A percentile compares a stretch with the other conserved stretches of the same genome.
Evolutionary conservation across 305 asterid species (phyloP).

Genomic region (Caryopteris hybrid): DNA sequence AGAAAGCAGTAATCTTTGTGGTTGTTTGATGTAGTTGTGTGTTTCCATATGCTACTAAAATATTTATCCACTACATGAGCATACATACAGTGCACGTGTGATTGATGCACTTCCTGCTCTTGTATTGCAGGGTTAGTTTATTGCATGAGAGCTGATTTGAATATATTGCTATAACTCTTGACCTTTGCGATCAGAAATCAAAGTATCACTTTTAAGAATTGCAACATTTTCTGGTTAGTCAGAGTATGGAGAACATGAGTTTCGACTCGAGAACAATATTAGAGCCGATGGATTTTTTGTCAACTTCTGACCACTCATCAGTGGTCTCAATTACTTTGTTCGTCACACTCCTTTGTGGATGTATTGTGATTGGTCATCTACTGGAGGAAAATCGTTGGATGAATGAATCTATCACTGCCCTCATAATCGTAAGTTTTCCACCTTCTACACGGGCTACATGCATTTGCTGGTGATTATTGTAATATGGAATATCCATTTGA

Average conservation of each 20-base stretch:
- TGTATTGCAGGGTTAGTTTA: slow-evolving; percentile 23
- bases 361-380: slow-evolving; percentile 88
- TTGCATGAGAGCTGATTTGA: slow-evolving; percentile 15
- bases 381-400: slow-evolving; percentile 94
- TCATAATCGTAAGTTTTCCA: slow-evolving; percentile 59
- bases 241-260: slow-evolving; percentile 32
- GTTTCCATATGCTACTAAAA: not conserved
- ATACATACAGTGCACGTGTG: not conserved
- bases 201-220: not conserved
- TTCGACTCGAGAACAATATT: slow-evolving; percentile 34
- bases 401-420: slow-evolving; percentile 96
- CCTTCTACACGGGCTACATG: not conserved
- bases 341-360: slow-evolving; percentile 72
- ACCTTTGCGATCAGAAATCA: slow-evolving; percentile 1
- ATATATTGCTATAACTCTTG: not conserved
- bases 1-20: not conserved
- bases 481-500: slow-evolving; percentile 1
- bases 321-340: slow-evolving; percentile 75
- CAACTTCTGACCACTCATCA: slow-evolving; percentile 66
- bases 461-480: slow-evolving; percentile 10
- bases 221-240: slow-evolving; percentile 9
- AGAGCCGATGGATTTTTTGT: slow-evolving; percentile 22
- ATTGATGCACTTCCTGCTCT: slow-evolving; percentile 6
- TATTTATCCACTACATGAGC: not conserved
- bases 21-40: not conserved